These are phyloP conservation scores for Fusarium protoensiforme DNA, from an alignment of 2,329 filamentous ascomycete species.

Conservation along the genomic window DNA sequence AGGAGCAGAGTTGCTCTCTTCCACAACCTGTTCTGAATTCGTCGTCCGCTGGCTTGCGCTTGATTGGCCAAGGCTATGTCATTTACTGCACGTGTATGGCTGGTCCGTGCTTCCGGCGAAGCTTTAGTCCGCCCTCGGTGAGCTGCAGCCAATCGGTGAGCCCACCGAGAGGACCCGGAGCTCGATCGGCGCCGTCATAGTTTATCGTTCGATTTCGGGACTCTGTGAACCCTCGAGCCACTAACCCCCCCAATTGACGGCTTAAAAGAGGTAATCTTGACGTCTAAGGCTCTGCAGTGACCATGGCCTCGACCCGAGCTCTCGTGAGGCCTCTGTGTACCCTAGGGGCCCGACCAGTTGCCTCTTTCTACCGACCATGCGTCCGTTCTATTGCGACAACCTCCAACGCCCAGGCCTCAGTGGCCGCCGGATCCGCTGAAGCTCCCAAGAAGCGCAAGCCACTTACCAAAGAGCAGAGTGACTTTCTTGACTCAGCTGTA, in stretches of 20 bases:
- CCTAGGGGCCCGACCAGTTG: conserved; percentile 25
- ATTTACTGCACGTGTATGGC: conserved; percentile 41
- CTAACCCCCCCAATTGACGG: conserved; percentile 16
- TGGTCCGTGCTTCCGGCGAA: conserved; percentile 31
- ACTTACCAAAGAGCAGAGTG: conserved; percentile 75
- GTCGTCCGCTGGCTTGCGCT: conserved; percentile 28
- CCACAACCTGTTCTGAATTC: conserved; percentile 37
- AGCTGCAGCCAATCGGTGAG: conserved; percentile 5
- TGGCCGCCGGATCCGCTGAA: conserved; percentile 35
- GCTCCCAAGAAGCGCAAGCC: conserved; percentile 62
- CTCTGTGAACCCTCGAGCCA: not conserved
- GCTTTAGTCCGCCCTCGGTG: conserved; percentile 41
- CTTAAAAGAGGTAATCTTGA: not conserved
- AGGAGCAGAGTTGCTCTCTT: conserved; percentile 27
- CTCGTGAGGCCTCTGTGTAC: conserved; percentile 27
- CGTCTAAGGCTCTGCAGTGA: not conserved
- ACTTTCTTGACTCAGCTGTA: conserved; percentile 81
- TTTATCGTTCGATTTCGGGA: conserved; percentile 39
- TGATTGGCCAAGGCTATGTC: conserved; percentile 42
- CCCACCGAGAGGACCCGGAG: conserved; percentile 26
- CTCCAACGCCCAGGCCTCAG: conserved; percentile 27
- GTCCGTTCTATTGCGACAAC: conserved; percentile 38
- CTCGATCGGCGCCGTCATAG: conserved; percentile 29
- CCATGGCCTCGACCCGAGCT: conserved; percentile 35
- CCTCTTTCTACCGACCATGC: conserved; percentile 24